A percentile compares a stretch with the other conserved stretches of the same genome.
Conservation (phyloP, 768 basidiomycete genomes). For the Chalciporus sphaerocephalus region DNA sequence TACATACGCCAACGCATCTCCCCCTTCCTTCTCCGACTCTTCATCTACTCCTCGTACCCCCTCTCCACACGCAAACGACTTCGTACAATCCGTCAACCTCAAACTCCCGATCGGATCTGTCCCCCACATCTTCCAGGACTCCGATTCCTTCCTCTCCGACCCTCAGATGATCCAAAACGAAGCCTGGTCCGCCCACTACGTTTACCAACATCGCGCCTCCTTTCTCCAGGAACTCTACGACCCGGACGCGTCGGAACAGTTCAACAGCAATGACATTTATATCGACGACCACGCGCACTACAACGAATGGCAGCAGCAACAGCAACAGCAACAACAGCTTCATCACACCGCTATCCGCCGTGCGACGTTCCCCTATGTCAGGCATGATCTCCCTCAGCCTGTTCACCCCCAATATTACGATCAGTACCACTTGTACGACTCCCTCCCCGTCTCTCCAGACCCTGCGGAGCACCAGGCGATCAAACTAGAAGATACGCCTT, state of each 20-base stretch:
- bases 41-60: conserved; percentile 70
- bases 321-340: conserved; percentile 29
- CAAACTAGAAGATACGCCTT: conserved; percentile 62
- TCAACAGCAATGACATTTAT: conserved; percentile 33
- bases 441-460: conserved; percentile 30
- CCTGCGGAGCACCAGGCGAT: conserved; percentile 36
- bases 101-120: conserved; percentile 44
- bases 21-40: conserved; percentile 56
- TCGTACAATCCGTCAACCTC: conserved; percentile 33
- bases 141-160: conserved; percentile 31
- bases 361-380: conserved; percentile 73
- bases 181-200: conserved; percentile 35
- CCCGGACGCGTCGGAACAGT: conserved; percentile 43
- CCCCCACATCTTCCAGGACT: conserved; percentile 49
- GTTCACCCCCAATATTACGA: conserved; percentile 33
- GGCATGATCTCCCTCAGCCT: conserved; percentile 57
- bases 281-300: conserved; percentile 35
- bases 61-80: conserved; percentile 49
- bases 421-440: conserved; percentile 38
- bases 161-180: conserved; percentile 37
- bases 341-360: conserved; percentile 49
- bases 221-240: conserved; percentile 74
- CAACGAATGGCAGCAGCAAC: conserved; percentile 33
- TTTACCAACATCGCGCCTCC: conserved; percentile 39
- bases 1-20: conserved; percentile 10